Conservation (phyloP, 768 basidiomycete species). For the Boletus subcaerulescens region DNA sequence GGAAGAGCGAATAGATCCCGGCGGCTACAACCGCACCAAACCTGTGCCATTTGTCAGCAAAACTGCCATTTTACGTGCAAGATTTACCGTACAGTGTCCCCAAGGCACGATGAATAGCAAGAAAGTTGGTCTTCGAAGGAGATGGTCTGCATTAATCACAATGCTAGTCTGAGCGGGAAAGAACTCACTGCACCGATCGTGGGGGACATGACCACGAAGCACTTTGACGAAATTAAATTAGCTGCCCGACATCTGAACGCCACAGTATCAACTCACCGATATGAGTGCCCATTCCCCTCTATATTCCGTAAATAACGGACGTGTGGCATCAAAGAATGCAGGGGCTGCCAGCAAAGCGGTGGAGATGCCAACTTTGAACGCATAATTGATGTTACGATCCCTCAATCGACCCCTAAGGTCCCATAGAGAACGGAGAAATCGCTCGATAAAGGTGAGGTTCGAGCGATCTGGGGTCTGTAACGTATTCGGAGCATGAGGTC, state of each 20-base stretch:
- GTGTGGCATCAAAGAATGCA: conserved; percentile 79
- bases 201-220: conserved; percentile 88
- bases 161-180: background rate
- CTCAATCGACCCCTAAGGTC: conserved; percentile 57
- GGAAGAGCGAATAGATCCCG: conserved; percentile 67
- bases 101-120: conserved; percentile 77
- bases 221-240: conserved; percentile 39
- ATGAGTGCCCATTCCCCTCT: conserved; percentile 96
- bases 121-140: conserved; percentile 69
- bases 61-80: background rate
- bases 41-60: conserved; percentile 37
- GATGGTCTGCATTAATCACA: conserved; percentile 12
- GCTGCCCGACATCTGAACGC: conserved; percentile 10
- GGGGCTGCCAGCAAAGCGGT: conserved; percentile 81
- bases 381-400: conserved; percentile 80
- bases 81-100: conserved; percentile 70
- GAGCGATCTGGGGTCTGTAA: conserved; percentile 70
- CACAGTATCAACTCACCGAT: conserved; percentile 51
- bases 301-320: conserved; percentile 76
- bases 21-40: conserved; percentile 79
- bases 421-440: conserved; percentile 72
- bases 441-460: conserved; percentile 57
- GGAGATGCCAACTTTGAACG: conserved; percentile 83
- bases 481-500: conserved; percentile 82
- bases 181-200: conserved; percentile 76